Conservation (phyloP, 495 filamentous ascomycete species). For the Penicillium arizonense region DNA sequence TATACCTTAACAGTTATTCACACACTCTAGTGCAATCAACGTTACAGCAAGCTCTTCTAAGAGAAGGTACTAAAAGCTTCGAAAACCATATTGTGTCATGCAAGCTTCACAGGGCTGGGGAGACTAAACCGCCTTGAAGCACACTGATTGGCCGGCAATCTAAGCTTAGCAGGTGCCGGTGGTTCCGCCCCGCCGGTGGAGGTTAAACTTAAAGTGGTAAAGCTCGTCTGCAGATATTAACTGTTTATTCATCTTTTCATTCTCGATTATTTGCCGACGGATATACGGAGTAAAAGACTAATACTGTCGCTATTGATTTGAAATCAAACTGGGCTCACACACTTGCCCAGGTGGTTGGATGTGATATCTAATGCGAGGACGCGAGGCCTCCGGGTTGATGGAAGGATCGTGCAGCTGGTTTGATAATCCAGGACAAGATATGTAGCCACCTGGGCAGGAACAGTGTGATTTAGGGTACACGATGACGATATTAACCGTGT, state of each 20-base stretch:
- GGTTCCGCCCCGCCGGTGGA: conserved; percentile 9
- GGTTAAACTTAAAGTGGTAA: conserved; percentile 11
- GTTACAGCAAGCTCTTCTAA: no score
- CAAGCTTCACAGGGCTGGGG: background rate
- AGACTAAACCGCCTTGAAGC: conserved; percentile 11
- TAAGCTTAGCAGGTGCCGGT: conserved; percentile 1
- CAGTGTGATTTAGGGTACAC: no score
- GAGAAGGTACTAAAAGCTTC: no score
- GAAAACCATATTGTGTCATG: background rate
- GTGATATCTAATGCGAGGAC: background rate
- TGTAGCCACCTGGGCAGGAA: no score
- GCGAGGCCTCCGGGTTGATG: no score
- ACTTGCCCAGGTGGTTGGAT: background rate
- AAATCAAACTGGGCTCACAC: background rate
- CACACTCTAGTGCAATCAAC: no score
- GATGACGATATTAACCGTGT: no score
- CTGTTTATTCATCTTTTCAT: background rate
- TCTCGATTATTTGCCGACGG: no score
- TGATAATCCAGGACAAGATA: no score
- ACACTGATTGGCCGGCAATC: background rate
- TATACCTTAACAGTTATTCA: no score
- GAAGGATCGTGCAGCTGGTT: no score
- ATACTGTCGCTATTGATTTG: background rate
- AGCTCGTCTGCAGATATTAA: background rate
- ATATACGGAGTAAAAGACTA: background rate